Conservation (phyloP, 179 eudicot species). For the Beta corolliflora region DNA sequence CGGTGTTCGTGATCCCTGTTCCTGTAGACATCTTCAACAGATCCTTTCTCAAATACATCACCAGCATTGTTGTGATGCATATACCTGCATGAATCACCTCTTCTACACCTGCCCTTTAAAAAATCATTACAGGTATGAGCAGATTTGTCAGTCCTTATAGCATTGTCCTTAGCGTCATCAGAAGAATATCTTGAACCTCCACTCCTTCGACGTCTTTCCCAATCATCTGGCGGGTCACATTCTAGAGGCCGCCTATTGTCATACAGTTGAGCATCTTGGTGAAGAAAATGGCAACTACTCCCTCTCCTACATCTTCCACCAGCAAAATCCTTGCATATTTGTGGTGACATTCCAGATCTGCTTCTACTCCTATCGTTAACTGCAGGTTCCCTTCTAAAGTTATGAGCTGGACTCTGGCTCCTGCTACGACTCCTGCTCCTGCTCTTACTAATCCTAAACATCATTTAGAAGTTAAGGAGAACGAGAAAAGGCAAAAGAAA, state of each 20-base stretch:
- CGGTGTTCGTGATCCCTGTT: conserved; percentile 33
- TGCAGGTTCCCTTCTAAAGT: conserved; percentile 35
- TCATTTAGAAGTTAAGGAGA: background rate
- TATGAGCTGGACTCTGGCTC: conserved; percentile 45
- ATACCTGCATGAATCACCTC: conserved; percentile 39
- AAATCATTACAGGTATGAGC: conserved; percentile 34
- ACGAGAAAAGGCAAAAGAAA: background rate
- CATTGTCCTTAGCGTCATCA: conserved; percentile 33
- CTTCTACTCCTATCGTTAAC: conserved; percentile 36
- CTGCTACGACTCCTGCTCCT: conserved; percentile 41
- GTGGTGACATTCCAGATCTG: conserved; percentile 36
- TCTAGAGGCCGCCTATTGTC: conserved; percentile 38
- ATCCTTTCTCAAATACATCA: conserved; percentile 35
- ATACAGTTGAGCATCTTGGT: conserved; percentile 34
- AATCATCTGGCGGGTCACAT: conserved; percentile 31
- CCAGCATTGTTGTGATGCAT: conserved; percentile 29
- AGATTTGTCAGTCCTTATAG: conserved; percentile 35
- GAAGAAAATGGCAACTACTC: conserved; percentile 43
- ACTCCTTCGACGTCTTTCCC: conserved; percentile 39
- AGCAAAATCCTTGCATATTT: conserved; percentile 46
- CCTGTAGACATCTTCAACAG: conserved; percentile 31
- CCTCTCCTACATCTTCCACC: conserved; percentile 50
- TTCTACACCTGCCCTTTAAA: conserved; percentile 39
- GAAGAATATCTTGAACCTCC: conserved; percentile 43
- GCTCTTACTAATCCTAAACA: conserved; percentile 29